Base-by-base conservation (phyloP, 2,329 filamentous ascomycete genomes). In the Albophoma yamanashiensis region DNA sequence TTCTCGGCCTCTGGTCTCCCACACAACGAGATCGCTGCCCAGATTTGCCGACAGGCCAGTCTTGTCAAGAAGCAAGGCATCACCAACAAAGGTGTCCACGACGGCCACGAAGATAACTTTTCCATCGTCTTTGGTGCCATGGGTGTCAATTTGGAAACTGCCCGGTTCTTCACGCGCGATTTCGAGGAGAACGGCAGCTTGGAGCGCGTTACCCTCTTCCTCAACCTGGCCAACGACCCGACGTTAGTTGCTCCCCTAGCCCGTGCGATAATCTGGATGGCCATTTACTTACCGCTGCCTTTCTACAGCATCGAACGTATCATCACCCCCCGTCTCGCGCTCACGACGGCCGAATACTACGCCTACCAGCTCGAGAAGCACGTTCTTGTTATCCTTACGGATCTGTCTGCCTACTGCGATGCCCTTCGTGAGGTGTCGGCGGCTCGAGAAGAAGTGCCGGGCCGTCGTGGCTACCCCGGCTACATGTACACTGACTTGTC, bases 401-500 rank as follows among this genome's bases (percentile, higher is more conserved):
- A 99, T 83, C 80, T 99, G 68, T 94, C 94, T 1, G 92, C 94
- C 57, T 99, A 99, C 83, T 99, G 95, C 76, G 94, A 99, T 76
- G 95, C 94, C 66, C 88, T 99, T 66, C 94, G 94, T 85, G 94
- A 99, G 79, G 94, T 99, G 57, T 99, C 94, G 17, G 93, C 94
- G 59, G 94, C 94, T 58, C 87, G 94, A 80, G 94, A 99, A 83
- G 94, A 99, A 87, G 94, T 99, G 52, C 94, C 94, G 47, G 94
- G 94, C 83, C 93, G 94, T 76, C 93, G 94, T 87, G 94, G 94
- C 84, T 99, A 94, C 81, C 94, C 94, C 59, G 94, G 94, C 90
- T 99, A 99, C 84, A 99, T 99, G 94, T 99, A 99, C 83, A 99
- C 94, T 68, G 95, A 99, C 86, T 89, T 99, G 87, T 97, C 94